Evolutionary conservation across 169 alveolate species (phyloP), one percentile per base, ranked within the genome.

Genomic region (Cryptosporidium viatorum): DNA sequence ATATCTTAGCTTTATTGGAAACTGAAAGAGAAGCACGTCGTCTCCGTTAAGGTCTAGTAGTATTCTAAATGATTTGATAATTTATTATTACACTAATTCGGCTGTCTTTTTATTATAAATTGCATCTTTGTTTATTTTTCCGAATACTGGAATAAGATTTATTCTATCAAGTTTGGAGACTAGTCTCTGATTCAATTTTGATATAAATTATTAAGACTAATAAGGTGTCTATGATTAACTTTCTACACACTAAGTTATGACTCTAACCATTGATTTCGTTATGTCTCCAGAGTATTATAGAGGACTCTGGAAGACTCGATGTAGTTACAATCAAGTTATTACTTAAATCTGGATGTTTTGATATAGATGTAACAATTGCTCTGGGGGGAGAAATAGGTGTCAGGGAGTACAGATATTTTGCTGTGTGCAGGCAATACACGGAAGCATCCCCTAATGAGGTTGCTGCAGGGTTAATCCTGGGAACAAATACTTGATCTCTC

Each of bases 1-100:
- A 98, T 93, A 97, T 97, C 86, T 96, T 98, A 65, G 99, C 99
- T 33, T 95, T 98, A 68, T 92, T 98, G 92, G 99, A 98, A 93
- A 95, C 99, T 21, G 99, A 98, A 94, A 95, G 99, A 86, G 99
- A 98, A 94, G 99, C 99, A 70, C 95, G 99, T 74, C 95, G 99
- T 91, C 95, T 98, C 70, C 96, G 99, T 69, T 97, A 92, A 95
- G 80, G 37, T 48, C 41, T 45, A 23, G 65, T 45, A 43, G 37
- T 68, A 37, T 35, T 18, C 39, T 65, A 10, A 37, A 65, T 37
- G 26, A 18, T 31, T 65, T 31, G 7, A 55, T 55, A 55, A 65
- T 26, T 65, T 37, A 65, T 65, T 65, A 65, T 35, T 37, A 65
- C 71, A 65, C 18, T 65, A 33, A 31, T 65, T 26, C 18, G 65